A percentile compares a stretch with the other conserved stretches of the same genome.
Conservation (phyloP, 2,329 filamentous ascomycete species). For the Diplodia intermedia region DNA sequence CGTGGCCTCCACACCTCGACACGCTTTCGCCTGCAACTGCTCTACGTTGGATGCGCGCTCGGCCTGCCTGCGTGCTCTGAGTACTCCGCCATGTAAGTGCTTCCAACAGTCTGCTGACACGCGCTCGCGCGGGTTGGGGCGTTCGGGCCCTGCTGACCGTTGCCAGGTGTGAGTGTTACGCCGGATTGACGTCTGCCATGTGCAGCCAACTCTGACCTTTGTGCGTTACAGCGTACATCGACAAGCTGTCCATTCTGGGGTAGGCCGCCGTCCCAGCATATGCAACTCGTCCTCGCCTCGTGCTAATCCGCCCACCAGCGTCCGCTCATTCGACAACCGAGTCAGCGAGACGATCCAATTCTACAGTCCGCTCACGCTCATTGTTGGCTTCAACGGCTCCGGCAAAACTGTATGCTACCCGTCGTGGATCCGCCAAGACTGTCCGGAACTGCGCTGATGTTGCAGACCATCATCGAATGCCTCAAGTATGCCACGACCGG, state of each 20-base stretch:
- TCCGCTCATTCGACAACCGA: constrained; percentile 84
- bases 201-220: constrained; percentile 8
- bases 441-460: constrained; percentile 26
- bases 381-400: constrained; percentile 96
- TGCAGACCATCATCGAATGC: constrained; percentile 90
- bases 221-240: constrained; percentile 72
- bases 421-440: constrained; percentile 13
- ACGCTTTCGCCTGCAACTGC: neutral
- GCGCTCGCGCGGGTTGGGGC: neutral
- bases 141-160: constrained; percentile 9
- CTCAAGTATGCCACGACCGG: constrained; percentile 98
- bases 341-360: constrained; percentile 83
- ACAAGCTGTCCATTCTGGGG: constrained; percentile 87
- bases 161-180: constrained; percentile 28
- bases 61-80: constrained; percentile 9
- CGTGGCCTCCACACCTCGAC: neutral
- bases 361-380: constrained; percentile 88
- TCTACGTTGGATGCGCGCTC: neutral
- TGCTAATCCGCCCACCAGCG: constrained; percentile 44
- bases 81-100: constrained; percentile 23
- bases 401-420: constrained; percentile 75
- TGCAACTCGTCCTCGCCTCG: neutral
- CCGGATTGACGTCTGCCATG: neutral
- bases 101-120: neutral
- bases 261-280: constrained; percentile 42